Evolutionary conservation across 2,329 filamentous ascomycete species (phyloP), one percentile per base, ranked within the genome.

Genomic region (Cryphonectria japonica): DNA sequence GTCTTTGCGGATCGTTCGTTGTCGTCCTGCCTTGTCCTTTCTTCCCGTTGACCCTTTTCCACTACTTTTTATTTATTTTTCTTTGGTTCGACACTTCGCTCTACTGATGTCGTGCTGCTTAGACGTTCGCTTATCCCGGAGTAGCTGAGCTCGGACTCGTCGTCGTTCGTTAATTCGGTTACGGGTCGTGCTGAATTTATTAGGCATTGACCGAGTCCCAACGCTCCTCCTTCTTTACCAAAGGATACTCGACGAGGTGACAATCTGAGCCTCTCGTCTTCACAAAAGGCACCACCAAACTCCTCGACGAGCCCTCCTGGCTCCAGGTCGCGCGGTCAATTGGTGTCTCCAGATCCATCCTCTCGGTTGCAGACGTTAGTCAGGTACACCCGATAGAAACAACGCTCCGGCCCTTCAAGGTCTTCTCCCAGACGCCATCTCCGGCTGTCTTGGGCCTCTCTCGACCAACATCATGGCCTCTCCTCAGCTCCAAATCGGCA

Each of bases 401-500:
- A 67, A 14, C 61, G 67, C 50, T 50, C 52, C 54, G 63, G 34
- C 29, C 54, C 32, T 61, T 68, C 37, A 57, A 26, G 14, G 8
- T 50, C 46, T 50, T 67, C 63, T 62, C 71, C 68, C 67, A 66
- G 70, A 74, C 71, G 74, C 77, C 76, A 74, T 71, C 66, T 62
- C 71, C 75, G 77, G 76, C 75, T 72, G 73, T 76, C 75, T 63
- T 61, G 69, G 71, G 70, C 39, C 52, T 72, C 71, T 70, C 73
- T 73, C 72, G 67, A 62, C 66, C 80, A 77, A 80, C 80, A 84
- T 76, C 79, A 92, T 92, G 89, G 85, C 89, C 78, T 84, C 87
- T 81, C 67, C 67, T 14, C 89, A 86, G 78, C 82, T 88, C 73
- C 85, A 86, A 73, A 83, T 83, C 72, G 80, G 83, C 78, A 80